Evolutionary conservation across 139 green algal species (phyloP).

Genomic region (Spirogloea muscicola): DNA sequence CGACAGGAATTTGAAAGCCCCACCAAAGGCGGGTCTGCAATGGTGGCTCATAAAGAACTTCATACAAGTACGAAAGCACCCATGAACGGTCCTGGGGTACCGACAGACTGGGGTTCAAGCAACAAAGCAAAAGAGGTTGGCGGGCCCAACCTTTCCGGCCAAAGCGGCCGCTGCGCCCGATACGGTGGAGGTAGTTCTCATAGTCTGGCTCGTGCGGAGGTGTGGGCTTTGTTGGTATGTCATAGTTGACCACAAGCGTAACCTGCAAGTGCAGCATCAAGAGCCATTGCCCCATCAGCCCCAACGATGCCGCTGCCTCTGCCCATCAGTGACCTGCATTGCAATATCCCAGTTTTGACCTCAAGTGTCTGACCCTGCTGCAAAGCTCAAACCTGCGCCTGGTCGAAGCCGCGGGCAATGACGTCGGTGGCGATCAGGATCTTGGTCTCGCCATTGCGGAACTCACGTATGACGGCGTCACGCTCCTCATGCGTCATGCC

Average conservation of each 20-base stretch:
- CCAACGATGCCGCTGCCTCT: neutral
- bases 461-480: constrained; percentile 77
- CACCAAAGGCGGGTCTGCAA: neutral
- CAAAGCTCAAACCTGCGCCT: constrained; percentile 74
- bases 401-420: constrained; percentile 91
- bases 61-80: too few species aligned
- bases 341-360: too few species aligned
- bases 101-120: neutral
- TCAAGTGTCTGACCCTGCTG: too few species aligned
- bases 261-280: constrained; percentile 64
- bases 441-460: constrained; percentile 19
- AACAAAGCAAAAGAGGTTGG: neutral
- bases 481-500: constrained; percentile 77
- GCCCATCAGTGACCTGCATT: too few species aligned
- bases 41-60: too few species aligned
- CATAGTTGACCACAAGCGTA: constrained; percentile 97
- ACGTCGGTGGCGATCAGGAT: constrained; percentile 97
- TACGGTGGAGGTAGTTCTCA: constrained; percentile 98
- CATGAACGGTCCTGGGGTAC: neutral
- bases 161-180: constrained; percentile 90
- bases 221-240: constrained; percentile 69
- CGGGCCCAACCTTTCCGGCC: constrained; percentile 84
- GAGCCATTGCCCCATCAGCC: neutral
- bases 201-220: constrained; percentile 79
- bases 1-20: neutral